Percentiles rank a stretch among this genome's conserved stretches.
phyloP scores from a whole-genome alignment of 345 rosid genomes.

The Turritis glabra region DNA sequence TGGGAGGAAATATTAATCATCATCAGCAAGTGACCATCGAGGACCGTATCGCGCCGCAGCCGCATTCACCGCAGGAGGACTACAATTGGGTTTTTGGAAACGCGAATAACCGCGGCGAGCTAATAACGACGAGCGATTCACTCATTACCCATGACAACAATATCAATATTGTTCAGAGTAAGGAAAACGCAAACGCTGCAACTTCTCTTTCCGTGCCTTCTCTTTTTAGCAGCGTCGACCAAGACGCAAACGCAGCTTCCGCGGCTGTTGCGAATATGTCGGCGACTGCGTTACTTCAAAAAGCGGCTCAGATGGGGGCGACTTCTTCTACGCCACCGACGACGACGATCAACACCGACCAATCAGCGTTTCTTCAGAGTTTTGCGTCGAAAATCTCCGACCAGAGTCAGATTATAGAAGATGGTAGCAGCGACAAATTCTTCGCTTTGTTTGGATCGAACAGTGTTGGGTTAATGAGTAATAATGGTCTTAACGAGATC shows the following conservation, averaged over 20 bases:
- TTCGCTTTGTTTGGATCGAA: conserved; percentile 46
- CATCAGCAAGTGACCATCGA: conserved; percentile 36
- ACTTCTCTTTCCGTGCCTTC: conserved; percentile 60
- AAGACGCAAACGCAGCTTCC: conserved; percentile 33
- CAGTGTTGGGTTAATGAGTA: conserved; percentile 20
- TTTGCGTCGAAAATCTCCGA: conserved; percentile 51
- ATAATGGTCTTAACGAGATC: conserved; percentile 28
- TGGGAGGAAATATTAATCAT: conserved; percentile 40
- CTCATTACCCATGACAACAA: conserved; percentile 26
- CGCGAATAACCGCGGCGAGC: conserved; percentile 30
- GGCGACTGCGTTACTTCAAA: conserved; percentile 92
- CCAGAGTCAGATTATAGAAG: conserved; percentile 37
- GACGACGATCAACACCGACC: conserved; percentile 38
- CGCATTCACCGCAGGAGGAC: conserved; percentile 24
- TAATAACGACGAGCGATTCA: conserved; percentile 29
- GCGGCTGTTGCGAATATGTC: conserved; percentile 57
- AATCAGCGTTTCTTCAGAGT: conserved; percentile 51
- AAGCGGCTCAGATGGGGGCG: conserved; percentile 87
- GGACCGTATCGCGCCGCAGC: conserved; percentile 19
- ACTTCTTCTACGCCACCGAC: conserved; percentile 39
- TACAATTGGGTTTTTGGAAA: conserved; percentile 33
- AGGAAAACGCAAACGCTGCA: conserved; percentile 37
- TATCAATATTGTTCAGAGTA: conserved; percentile 4
- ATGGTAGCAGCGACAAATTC: conserved; percentile 52
- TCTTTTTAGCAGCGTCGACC: conserved; percentile 59